Base-by-base conservation (phyloP, 208 protist species). In the Leishmania aethiopica region DNA sequence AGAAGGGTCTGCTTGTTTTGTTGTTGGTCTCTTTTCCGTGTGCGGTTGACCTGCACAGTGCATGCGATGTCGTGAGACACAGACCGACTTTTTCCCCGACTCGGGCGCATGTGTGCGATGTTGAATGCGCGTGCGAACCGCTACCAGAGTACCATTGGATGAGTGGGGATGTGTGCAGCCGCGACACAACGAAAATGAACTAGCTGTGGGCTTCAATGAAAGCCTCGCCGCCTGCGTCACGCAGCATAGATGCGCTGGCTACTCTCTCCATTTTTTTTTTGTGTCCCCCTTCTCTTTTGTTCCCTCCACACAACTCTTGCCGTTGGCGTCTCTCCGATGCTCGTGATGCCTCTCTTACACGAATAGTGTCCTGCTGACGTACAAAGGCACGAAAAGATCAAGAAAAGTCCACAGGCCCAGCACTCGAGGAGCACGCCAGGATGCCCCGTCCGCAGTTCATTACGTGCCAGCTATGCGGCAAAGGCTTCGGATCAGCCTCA, bases 401-500 rank as follows among this genome's bases (percentile, higher is more conserved):
- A 28, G 17, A 77, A 62, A n/a, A 45, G 49, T 69, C 42, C 0
- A 76, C 59, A 59, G 40, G 40, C n/a, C 15, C 45, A 15, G 22
- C 35, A 10, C 22, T 78, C 5, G 40, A 51, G 75, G 40, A 78
- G 57, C 11, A 40, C 64, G 60, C 75, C 64, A 45, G n/a, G 40
- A 93, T 92, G 87, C 91, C 92, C 60, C 89, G 86, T 32, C 92
- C 94, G 40, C 89, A 89, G 76, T 97, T 97, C 84, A 90, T 95
- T 28, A 91, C 87, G 51, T 97, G 94, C 70, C 89, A 89, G 25
- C 77, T 97, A 51, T 97, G 94, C 76, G 88, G 91, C 53, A 82
- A 90, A 57, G 94, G 94, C 51, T 97, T 96, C 78, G 94, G 94
- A 4, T 93, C 90, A 0, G 93, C 94, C 28, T 96, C 93, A 35